A percentile compares a stretch with the other conserved stretches of the same genome.
phyloP scores from a whole-genome alignment of 1,284 basidiomycete genomes.

The Ustilago shanxiensis region DNA sequence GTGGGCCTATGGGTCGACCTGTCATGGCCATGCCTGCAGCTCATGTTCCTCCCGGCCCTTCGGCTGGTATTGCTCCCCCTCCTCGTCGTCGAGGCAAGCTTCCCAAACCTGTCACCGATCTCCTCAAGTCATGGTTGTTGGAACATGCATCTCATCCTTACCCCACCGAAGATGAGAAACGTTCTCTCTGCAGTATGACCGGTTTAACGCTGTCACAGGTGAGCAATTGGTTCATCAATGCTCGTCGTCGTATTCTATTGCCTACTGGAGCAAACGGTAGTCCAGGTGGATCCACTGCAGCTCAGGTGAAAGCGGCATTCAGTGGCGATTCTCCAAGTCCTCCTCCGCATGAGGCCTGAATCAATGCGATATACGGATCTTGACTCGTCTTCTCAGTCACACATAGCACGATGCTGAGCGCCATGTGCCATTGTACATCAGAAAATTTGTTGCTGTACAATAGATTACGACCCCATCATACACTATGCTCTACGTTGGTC shows the following conservation, averaged over 20 bases:
- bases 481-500: background rate
- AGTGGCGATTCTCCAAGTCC: constrained; percentile 36
- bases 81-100: constrained; percentile 80
- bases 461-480: too few species aligned
- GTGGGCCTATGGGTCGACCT: constrained; percentile 28
- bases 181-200: constrained; percentile 84
- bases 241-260: constrained; percentile 60
- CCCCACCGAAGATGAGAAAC: constrained; percentile 90
- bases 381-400: background rate
- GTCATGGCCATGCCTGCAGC: constrained; percentile 25
- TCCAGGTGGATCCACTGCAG: constrained; percentile 39
- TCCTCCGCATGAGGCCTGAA: constrained; percentile 9
- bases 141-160: constrained; percentile 89
- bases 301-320: constrained; percentile 50
- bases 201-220: constrained; percentile 88
- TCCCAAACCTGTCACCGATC: constrained; percentile 89
- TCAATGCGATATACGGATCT: background rate
- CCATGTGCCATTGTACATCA: too few species aligned
- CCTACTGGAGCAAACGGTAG: constrained; percentile 51
- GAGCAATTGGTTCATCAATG: constrained; percentile 68
- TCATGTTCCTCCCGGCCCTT: constrained; percentile 49
- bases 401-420: too few species aligned
- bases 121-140: constrained; percentile 89
- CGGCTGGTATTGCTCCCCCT: constrained; percentile 46
- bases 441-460: background rate